Evolutionary conservation across 192 early-diverging fungal genomes (phyloP).

Genomic region (Gigaspora rosea): DNA sequence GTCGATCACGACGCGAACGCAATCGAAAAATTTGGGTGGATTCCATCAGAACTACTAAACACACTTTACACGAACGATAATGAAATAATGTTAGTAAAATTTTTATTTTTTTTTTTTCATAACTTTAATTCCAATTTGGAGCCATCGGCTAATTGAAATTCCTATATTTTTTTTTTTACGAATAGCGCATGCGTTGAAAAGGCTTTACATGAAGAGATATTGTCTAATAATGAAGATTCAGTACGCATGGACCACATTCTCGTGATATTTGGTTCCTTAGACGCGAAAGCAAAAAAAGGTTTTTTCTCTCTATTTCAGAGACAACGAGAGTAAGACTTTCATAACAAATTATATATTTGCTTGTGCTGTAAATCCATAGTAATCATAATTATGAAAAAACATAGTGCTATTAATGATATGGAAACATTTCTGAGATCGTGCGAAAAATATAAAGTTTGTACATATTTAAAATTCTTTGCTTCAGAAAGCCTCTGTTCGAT

Average conservation of each 20-base stretch:
- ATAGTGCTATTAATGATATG: slow-evolving; percentile 60
- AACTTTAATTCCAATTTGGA: slow-evolving; percentile 9
- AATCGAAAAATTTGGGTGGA: slow-evolving; percentile 74
- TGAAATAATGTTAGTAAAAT: slow-evolving; percentile 68
- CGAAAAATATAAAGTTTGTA: slow-evolving; percentile 57
- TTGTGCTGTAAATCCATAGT: slow-evolving; percentile 6
- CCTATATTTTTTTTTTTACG: not conserved
- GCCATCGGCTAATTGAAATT: not conserved
- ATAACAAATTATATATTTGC: slow-evolving; percentile 10
- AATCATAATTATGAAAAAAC: not conserved
- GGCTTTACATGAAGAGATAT: slow-evolving; percentile 60
- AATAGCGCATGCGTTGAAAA: slow-evolving; percentile 61
- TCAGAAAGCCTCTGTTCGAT: too few species aligned
- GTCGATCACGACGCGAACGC: slow-evolving; percentile 54
- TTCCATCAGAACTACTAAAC: slow-evolving; percentile 80
- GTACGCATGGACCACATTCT: slow-evolving; percentile 70
- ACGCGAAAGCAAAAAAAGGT: slow-evolving; percentile 68
- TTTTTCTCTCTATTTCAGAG: slow-evolving; percentile 76
- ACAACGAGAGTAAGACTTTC: slow-evolving; percentile 57
- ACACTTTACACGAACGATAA: slow-evolving; percentile 84
- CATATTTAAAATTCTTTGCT: not conserved
- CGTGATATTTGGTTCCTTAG: slow-evolving; percentile 62
- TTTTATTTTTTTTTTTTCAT: too few species aligned
- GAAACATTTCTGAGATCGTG: slow-evolving; percentile 62
- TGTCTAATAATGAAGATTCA: slow-evolving; percentile 56